Evolutionary conservation across 176 grass and related monocot species (phyloP), one percentile per base, ranked within the genome.

Genomic region (Phoenix dactylifera): DNA sequence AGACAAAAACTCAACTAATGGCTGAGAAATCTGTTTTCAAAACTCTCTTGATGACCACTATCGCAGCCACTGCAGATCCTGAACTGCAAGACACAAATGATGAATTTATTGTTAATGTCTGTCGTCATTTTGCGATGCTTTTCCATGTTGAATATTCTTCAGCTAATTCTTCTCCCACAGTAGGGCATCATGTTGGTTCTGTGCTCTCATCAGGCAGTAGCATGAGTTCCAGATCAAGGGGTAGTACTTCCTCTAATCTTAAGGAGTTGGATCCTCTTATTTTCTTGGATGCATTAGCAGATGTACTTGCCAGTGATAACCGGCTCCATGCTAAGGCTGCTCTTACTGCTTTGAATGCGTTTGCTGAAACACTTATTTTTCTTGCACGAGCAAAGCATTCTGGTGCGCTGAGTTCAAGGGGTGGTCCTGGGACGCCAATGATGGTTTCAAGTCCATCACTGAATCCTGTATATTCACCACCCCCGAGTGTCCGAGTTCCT

Each of bases 391-490:
- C 76, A 70, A 92, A 98, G 62, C 87, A 98, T 70, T 75, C 85
- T 78, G 88, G 88, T 75, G 60, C 79, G 60, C 70, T 92, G 44
- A 68, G 51, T 68, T 68, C 65, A 68, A 83, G 82, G 73, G 93
- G 93, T 26, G 93, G 84, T 44, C 93, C 93, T 68, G 83, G 87
- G 73, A 98, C 93, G 10, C 93, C 93, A 59, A 98, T 98, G 88
- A 60, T 92, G 22, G 93, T 98, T 51, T 98, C 93, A 10, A 98
- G 93, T 74, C 93, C 93, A 61, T 98, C 93, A 59, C 52, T 98
- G 49, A 98, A 98, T 82, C 93, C 93, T 57, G 93, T 98, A 50
- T 98, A 98, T 82, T 98, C 93, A 57, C 93, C 87, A 76, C 93
- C 93, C 9, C 87, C 93, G 52, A 98, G 93, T 83, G 93, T 92